A percentile compares a stretch with the other conserved stretches of the same genome.
phyloP scores from a whole-genome alignment of 176 grass and related monocot species.

The Aegilops sharonensis region DNA sequence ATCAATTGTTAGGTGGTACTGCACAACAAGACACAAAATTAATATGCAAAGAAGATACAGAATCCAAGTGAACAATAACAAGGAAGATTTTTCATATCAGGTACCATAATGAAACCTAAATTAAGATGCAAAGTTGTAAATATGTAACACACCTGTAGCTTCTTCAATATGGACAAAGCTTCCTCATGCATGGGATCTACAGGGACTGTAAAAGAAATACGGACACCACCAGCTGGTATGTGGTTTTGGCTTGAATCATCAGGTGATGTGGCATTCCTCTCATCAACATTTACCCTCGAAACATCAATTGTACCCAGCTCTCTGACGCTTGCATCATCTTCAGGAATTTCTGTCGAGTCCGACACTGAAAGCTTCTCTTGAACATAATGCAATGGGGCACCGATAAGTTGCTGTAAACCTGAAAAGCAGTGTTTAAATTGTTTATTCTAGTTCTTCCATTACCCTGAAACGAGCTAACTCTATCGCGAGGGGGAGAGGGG shows the following conservation, averaged over 20 bases:
- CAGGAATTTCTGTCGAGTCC: slow-evolving; percentile 12
- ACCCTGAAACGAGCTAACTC: background rate
- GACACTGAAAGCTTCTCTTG: slow-evolving; percentile 54
- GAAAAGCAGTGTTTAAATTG: slow-evolving; percentile 21
- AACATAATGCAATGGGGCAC: slow-evolving; percentile 50
- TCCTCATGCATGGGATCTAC: slow-evolving; percentile 71
- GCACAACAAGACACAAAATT: background rate
- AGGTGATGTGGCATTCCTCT: slow-evolving; percentile 25
- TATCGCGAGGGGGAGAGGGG: background rate
- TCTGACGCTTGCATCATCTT: slow-evolving; percentile 32
- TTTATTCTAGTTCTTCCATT: background rate
- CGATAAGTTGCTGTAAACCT: slow-evolving; percentile 55
- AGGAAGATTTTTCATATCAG: background rate
- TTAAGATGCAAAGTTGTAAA: background rate
- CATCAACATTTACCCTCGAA: slow-evolving; percentile 29
- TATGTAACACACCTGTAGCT: slow-evolving; percentile 57
- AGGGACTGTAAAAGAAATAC: slow-evolving; percentile 46
- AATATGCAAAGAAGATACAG: background rate
- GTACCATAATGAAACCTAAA: background rate
- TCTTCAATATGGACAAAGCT: slow-evolving; percentile 85
- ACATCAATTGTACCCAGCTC: slow-evolving; percentile 27
- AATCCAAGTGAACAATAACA: slow-evolving; percentile 2
- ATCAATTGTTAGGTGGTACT: background rate
- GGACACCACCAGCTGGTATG: slow-evolving; percentile 3
- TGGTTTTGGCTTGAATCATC: slow-evolving; percentile 32